These are phyloP conservation scores for Stephanodiscus minutulus DNA, from an alignment of 108 stramenopile genomes.

Conservation along the genomic window DNA sequence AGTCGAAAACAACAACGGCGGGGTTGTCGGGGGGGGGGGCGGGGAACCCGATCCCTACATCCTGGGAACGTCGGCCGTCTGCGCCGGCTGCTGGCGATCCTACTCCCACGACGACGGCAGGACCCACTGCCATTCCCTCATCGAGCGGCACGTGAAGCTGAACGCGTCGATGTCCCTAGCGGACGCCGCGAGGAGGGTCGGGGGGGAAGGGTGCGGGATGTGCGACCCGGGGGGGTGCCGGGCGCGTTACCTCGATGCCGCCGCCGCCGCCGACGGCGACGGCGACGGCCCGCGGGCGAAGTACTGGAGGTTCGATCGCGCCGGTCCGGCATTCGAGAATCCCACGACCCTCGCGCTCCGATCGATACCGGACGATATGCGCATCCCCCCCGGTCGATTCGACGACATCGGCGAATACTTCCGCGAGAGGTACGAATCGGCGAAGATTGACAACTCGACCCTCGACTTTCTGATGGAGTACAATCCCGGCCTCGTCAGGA, in stretches of 20 bases:
- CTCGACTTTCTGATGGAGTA: constrained; percentile 41
- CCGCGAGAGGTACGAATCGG: constrained; percentile 18
- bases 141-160: constrained; percentile 1
- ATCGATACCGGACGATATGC: constrained; percentile 37
- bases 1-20: neutral
- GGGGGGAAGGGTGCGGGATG: constrained; percentile 17
- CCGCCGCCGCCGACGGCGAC: no score
- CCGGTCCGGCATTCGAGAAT: constrained; percentile 27
- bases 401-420: constrained; percentile 26
- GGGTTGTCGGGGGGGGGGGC: neutral
- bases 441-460: constrained; percentile 9
- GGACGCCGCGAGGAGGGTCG: constrained; percentile 4
- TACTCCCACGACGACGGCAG: neutral
- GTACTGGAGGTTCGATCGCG: constrained; percentile 45
- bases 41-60: constrained; percentile 2
- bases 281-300: constrained; percentile 13
- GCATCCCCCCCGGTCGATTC: constrained; percentile 46
- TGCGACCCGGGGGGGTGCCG: constrained; percentile 32
- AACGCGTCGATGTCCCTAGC: constrained; percentile 29
- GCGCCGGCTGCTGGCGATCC: constrained; percentile 25
- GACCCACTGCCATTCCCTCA: constrained; percentile 16
- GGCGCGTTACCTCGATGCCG: constrained; percentile 2
- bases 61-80: constrained; percentile 14
- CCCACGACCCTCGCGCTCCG: constrained; percentile 37
- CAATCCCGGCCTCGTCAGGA: constrained; percentile 44